Evolutionary conservation across 129 eudicot genomes (phyloP).

Genomic region (Flaveria sonorensis): DNA sequence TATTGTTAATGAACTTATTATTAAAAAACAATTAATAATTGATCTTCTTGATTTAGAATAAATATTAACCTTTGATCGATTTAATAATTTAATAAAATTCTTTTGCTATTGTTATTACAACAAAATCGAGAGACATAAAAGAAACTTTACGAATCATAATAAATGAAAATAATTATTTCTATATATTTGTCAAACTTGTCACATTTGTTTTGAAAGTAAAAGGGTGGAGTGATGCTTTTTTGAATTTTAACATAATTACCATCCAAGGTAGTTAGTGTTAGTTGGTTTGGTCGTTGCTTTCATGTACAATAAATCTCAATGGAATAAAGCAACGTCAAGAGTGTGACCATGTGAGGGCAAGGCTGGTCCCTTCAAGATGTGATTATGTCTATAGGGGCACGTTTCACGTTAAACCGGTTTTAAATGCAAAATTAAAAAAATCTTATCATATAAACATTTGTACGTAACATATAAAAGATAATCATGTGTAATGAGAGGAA

Average conservation of each 20-base stretch:
- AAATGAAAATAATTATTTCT: background rate
- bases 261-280: constrained; percentile 31
- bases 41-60: background rate
- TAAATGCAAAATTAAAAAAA: background rate
- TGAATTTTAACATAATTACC: constrained; percentile 16
- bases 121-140: background rate
- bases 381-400: background rate
- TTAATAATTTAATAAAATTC: background rate
- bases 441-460: background rate
- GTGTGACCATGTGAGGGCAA: constrained; percentile 8
- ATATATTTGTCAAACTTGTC: background rate
- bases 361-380: constrained; percentile 13
- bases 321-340: constrained; percentile 11
- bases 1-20: background rate
- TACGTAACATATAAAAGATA: background rate
- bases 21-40: background rate
- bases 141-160: background rate
- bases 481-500: no score
- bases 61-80: background rate
- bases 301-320: constrained; percentile 19
- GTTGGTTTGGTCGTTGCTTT: constrained; percentile 42
- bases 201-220: background rate
- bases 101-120: background rate
- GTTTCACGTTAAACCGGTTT: no score
- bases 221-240: background rate